These are phyloP conservation scores for Diversispora epigaea DNA, from an alignment of 192 early-diverging fungal genomes.

Conservation along the genomic window DNA sequence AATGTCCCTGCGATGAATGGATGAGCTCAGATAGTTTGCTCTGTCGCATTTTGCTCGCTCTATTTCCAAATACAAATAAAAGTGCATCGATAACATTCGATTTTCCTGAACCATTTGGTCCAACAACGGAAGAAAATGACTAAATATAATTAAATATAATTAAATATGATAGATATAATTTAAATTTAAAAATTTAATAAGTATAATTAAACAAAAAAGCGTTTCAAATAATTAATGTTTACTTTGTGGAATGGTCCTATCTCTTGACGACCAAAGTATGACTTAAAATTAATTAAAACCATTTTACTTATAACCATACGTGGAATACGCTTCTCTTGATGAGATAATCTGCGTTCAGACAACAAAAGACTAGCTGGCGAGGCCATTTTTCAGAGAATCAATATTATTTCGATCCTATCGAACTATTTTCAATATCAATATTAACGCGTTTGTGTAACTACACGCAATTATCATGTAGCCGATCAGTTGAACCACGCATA, in stretches of 20 bases:
- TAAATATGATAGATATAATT: neutral
- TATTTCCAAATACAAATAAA: conserved; percentile 98
- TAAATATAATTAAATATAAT: conserved; percentile 3
- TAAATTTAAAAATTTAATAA: conserved; percentile 4
- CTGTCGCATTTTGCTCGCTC: conserved; percentile 96
- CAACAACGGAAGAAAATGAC: conserved; percentile 79
- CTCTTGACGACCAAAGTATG: conserved; percentile 85
- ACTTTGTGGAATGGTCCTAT: conserved; percentile 98
- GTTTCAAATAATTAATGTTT: too few species aligned
- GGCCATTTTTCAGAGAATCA: neutral
- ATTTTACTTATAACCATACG: conserved; percentile 63
- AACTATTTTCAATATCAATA: too few species aligned
- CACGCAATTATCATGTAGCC: too few species aligned
- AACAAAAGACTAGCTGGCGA: too few species aligned
- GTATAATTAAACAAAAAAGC: too few species aligned
- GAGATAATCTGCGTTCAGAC: neutral
- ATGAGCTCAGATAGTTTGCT: conserved; percentile 94
- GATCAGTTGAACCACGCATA: too few species aligned
- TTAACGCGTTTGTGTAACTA: too few species aligned
- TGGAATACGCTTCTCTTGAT: conserved; percentile 29
- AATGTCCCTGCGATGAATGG: conserved; percentile 80
- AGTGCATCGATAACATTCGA: conserved; percentile 98
- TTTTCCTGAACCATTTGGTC: conserved; percentile 98
- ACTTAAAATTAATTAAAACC: conserved; percentile 95
- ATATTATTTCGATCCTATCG: neutral